Base-by-base conservation (phyloP, 352 stramenopile genomes). In the Phytopythium mirpurense region DNA sequence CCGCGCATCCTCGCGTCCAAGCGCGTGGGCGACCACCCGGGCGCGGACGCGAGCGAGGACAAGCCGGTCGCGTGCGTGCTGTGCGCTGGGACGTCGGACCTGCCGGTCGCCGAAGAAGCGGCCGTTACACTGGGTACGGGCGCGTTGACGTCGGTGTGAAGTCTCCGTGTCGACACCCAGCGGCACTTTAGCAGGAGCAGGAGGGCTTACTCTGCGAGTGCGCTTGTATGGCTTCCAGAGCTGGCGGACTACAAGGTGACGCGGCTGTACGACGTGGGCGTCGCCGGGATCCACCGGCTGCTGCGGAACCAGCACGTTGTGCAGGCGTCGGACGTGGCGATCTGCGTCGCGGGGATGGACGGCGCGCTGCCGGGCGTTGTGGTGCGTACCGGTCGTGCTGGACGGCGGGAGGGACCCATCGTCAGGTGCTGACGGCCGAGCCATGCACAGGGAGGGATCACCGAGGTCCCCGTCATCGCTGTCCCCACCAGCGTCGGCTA, bases 291-390 rank as follows among this genome's bases (percentile, higher is more conserved):
- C 50, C 90, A 98, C 58, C 81, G 94, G 1, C 82, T 98, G 24
- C 67, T 98, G 27, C 75, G 74, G 26, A 91, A 95, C 49, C 82
- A 88, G 63, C 78, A 88, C 56, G 73, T 92, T 23, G 51, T 98
- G 32, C 84, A 87, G 18, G 79, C 78, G 32, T 85, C 78, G 8
- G 90, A 96, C 60, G 87, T 98, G 9, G 95, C 96, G 48, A 97
- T 99, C 51, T 98, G 91, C 60, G 86, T 97, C 23, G 96, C 96
- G 50, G 96, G 96, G 11, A 99, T 99, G 96, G 96, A 99, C 62
- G 96, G 96, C 19, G 96, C 96, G 23, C 74, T 99, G 16, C 96
- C 96, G 6, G 96, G 90, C 48, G 96, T 99, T n/a, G 92, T 99
- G 46, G 96, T 97, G 52, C 71, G 90, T 70, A 5, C 2, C 19